A percentile compares a stretch with the other conserved stretches of the same genome.
Conservation (phyloP, 768 basidiomycete genomes). For the Russula virescens region DNA sequence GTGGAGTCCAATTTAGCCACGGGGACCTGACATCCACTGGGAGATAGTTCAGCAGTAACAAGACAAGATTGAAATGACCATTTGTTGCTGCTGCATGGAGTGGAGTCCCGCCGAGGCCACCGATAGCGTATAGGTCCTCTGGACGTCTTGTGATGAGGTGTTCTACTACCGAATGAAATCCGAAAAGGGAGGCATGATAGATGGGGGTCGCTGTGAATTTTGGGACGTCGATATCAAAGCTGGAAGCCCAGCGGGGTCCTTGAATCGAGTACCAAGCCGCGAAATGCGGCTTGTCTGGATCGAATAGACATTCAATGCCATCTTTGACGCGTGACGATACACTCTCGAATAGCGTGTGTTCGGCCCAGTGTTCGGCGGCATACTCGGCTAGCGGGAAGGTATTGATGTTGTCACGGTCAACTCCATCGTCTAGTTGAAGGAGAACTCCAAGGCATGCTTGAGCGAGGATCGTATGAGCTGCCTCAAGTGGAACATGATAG, state of each 20-base stretch:
- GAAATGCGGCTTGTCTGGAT: slow-evolving; percentile 2
- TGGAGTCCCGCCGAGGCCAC: neutral
- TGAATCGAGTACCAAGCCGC: neutral
- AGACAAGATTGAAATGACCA: too few species aligned
- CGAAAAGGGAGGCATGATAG: neutral
- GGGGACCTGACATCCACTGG: too few species aligned
- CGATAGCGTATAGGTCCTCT: neutral
- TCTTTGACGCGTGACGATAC: neutral
- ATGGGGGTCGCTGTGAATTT: neutral
- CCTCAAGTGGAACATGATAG: neutral
- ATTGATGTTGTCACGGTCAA: neutral
- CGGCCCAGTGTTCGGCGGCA: neutral
- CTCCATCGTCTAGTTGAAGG: neutral
- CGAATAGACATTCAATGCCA: neutral
- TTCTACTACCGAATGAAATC: neutral
- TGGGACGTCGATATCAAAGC: too few species aligned
- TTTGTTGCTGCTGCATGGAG: too few species aligned
- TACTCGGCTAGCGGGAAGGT: neutral
- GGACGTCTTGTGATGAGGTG: neutral
- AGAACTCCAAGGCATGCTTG: neutral
- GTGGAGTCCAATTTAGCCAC: too few species aligned
- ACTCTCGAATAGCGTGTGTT: neutral
- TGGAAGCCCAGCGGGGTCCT: neutral
- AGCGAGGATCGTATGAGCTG: neutral
- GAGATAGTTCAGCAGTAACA: too few species aligned